Evolutionary conservation across 257 asterid genomes (phyloP), one percentile per base, ranked within the genome.

Genomic region (Eucommia ulmoides): DNA sequence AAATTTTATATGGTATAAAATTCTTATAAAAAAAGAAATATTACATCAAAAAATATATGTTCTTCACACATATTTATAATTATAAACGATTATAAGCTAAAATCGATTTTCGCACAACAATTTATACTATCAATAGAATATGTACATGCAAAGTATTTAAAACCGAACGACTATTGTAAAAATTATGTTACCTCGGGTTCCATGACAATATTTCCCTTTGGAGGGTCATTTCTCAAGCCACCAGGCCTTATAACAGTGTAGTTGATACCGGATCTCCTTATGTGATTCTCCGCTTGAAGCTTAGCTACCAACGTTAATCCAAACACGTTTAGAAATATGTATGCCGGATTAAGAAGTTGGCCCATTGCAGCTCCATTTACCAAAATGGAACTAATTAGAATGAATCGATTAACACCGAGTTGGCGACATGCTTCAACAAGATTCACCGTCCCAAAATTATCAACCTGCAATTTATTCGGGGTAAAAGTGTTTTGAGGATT

Each of bases 321-420:
- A 42, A 89, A 67, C 17, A 80, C 84, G 15, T 89, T 89, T 59
- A 89, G 94, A 57, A 89, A 65, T 49, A 89, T 76, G 74, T 89
- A 89, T 2, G 95, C 75, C 7, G 98, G 98, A 51, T 89, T 89
- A 21, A 89, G 49, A 57, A 80, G 55, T 64, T 89, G 98, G 29
- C 98, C 96, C 94, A 85, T 85, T 59, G 98, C 88, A 24, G 96
- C 98, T 18, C 98, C 98, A 53, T 85, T 89, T 14, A 85, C 98
- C 51, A 89, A 63, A 51, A 89, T 89, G 19, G 98, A 89, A 56
- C 98, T 89, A 51, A 89, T 57, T 25, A 82, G 94, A 73, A 89
- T 65, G 57, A 89, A 89, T 69, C 96, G 71, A 53, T 74, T 67
- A 8, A 89, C 87, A 20, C 80, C 81, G 49, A 66, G 77, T 58